phyloP scores from a whole-genome alignment of 495 filamentous ascomycete species.

The Aspergillus panamensis region DNA sequence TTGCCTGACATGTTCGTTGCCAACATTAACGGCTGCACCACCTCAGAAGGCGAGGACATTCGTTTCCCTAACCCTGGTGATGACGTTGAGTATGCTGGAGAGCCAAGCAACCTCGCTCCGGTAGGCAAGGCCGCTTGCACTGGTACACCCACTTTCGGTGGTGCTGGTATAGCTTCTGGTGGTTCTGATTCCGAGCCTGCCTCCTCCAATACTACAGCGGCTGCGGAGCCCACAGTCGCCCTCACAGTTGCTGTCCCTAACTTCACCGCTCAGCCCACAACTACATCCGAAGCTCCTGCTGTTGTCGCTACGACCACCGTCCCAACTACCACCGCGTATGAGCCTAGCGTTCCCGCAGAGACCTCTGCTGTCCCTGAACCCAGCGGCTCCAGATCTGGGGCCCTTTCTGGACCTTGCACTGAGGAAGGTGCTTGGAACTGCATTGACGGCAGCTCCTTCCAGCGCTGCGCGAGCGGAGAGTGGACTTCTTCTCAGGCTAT shows the following conservation, averaged over 20 bases:
- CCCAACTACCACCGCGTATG: slow-evolving; percentile 25
- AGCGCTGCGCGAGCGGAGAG: slow-evolving; percentile 58
- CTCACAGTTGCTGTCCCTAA: slow-evolving; percentile 8
- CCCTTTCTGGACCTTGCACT: slow-evolving; percentile 38
- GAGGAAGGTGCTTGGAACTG: slow-evolving; percentile 59
- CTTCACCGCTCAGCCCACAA: background rate
- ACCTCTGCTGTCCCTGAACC: slow-evolving; percentile 10
- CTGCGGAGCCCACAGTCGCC: slow-evolving; percentile 1
- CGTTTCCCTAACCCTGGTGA: slow-evolving; percentile 71
- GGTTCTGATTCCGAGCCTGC: slow-evolving; percentile 14
- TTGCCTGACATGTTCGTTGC: slow-evolving; percentile 80
- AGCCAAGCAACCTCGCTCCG: slow-evolving; percentile 27
- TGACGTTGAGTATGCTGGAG: slow-evolving; percentile 44
- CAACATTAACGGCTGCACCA: slow-evolving; percentile 67
- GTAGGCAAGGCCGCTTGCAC: slow-evolving; percentile 31
- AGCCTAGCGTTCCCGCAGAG: slow-evolving; percentile 1
- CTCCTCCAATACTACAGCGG: slow-evolving; percentile 15
- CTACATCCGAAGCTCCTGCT: slow-evolving; percentile 4
- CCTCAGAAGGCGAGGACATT: slow-evolving; percentile 53
- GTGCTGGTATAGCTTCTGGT: slow-evolving; percentile 21
- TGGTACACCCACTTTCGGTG: slow-evolving; percentile 32
- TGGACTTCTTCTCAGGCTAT: slow-evolving; percentile 55
- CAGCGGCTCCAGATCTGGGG: slow-evolving; percentile 18
- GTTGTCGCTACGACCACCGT: slow-evolving; percentile 13
- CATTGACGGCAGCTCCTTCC: slow-evolving; percentile 54